These are phyloP conservation scores for Penicillium sp. DNA, from an alignment of 2,329 filamentous ascomycete genomes.

Conservation along the genomic window DNA sequence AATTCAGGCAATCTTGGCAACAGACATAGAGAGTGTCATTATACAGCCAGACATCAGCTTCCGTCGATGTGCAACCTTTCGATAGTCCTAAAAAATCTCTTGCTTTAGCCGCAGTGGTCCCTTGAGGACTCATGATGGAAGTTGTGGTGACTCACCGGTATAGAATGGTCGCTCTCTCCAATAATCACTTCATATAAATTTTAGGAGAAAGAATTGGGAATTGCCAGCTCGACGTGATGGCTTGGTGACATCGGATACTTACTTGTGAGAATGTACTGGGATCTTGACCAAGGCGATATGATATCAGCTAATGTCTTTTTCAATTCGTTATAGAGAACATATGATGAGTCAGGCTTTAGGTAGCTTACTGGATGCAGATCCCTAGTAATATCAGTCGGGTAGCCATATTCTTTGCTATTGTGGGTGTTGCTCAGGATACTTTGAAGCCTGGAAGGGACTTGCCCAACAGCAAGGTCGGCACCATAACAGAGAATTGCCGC, in stretches of 20 bases:
- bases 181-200: conserved; percentile 49
- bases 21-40: conserved; percentile 50
- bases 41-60: conserved; percentile 57
- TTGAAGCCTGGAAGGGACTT: conserved; percentile 45
- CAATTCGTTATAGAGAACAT: not conserved
- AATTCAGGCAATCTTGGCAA: conserved; percentile 4
- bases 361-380: conserved; percentile 51
- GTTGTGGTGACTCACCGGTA: conserved; percentile 32
- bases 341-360: too few species aligned
- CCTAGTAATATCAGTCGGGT: conserved; percentile 57
- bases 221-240: not conserved
- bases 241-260: conserved; percentile 4
- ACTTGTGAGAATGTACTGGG: conserved; percentile 41
- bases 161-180: conserved; percentile 44
- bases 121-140: conserved; percentile 11
- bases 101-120: conserved; percentile 7
- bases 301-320: too few species aligned
- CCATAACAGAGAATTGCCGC: conserved; percentile 21
- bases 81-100: conserved; percentile 41
- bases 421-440: conserved; percentile 52
- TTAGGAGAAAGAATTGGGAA: too few species aligned
- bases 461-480: conserved; percentile 19
- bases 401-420: conserved; percentile 48
- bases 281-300: conserved; percentile 21
- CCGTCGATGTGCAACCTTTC: conserved; percentile 52